Percentiles rank a stretch among this genome's conserved stretches.
These are phyloP conservation scores for Kondoa malvinella DNA, from an alignment of 768 basidiomycete genomes.

Conservation along the genomic window DNA sequence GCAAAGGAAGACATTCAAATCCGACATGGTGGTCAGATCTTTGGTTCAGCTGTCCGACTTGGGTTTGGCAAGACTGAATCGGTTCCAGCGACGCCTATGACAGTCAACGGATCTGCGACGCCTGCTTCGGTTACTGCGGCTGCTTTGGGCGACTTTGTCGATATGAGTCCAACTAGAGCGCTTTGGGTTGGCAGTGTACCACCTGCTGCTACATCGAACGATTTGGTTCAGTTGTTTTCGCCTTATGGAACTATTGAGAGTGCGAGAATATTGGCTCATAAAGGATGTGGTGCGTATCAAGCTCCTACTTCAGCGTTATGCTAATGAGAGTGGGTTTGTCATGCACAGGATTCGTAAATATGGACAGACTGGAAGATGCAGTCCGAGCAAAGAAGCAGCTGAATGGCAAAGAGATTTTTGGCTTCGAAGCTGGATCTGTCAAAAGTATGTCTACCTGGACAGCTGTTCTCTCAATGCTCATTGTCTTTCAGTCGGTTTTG, in stretches of 20 bases:
- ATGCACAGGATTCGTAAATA: constrained; percentile 50
- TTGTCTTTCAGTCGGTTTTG: constrained; percentile 44
- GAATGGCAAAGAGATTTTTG: constrained; percentile 87
- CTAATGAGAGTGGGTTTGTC: constrained; percentile 29
- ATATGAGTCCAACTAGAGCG: constrained; percentile 81
- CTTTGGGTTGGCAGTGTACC: constrained; percentile 98
- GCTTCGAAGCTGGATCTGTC: constrained; percentile 88
- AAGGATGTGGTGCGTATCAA: constrained; percentile 55
- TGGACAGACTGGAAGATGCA: constrained; percentile 91
- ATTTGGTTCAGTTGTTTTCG: constrained; percentile 86
- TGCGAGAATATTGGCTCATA: constrained; percentile 86
- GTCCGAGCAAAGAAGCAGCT: constrained; percentile 86
- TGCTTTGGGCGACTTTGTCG: constrained; percentile 38
- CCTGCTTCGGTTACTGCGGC: neutral
- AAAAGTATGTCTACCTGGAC: constrained; percentile 56
- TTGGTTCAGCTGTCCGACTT: constrained; percentile 80
- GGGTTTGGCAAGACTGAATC: constrained; percentile 97
- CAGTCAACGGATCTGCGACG: constrained; percentile 31
- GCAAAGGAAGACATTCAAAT: constrained; percentile 97
- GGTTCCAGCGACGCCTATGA: constrained; percentile 75
- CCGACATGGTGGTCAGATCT: constrained; percentile 75
- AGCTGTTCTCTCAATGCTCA: constrained; percentile 60
- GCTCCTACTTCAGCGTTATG: constrained; percentile 39
- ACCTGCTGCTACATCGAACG: constrained; percentile 80
- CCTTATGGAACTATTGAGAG: constrained; percentile 96